Evolutionary conservation across 2,329 filamentous ascomycete species (phyloP).

Genomic region (Coleophoma cylindrospora): DNA sequence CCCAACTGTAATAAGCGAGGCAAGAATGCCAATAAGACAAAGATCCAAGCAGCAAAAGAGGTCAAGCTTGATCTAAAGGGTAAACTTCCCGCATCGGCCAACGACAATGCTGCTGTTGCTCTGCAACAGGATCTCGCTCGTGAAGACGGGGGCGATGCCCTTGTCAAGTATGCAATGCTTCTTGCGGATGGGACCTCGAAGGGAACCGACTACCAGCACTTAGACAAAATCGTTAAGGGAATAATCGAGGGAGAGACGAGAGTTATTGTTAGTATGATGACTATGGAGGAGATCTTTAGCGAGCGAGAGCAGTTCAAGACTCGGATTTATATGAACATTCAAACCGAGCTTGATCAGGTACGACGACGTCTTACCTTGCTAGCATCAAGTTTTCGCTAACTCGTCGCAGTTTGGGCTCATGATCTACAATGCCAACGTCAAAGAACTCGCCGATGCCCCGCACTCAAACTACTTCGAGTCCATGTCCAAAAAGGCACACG

Average conservation of each 20-base stretch:
- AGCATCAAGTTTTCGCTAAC: background rate
- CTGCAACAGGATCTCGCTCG: slow-evolving; percentile 13
- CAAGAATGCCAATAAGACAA: slow-evolving; percentile 9
- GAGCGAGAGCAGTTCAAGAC: slow-evolving; percentile 73
- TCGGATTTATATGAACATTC: slow-evolving; percentile 70
- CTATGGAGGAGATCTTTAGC: slow-evolving; percentile 80
- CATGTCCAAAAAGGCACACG: slow-evolving; percentile 77
- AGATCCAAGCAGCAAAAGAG: background rate
- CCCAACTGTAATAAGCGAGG: slow-evolving; percentile 64
- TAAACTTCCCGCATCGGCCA: slow-evolving; percentile 12
- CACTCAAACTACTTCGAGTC: slow-evolving; percentile 80
- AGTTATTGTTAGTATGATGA: slow-evolving; percentile 79
- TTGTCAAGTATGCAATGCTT: slow-evolving; percentile 79
- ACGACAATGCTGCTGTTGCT: slow-evolving; percentile 12
- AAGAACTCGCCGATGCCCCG: slow-evolving; percentile 79
- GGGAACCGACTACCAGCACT: slow-evolving; percentile 43
- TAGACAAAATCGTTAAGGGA: slow-evolving; percentile 75
- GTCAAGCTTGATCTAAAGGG: slow-evolving; percentile 7
- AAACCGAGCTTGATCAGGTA: slow-evolving; percentile 31
- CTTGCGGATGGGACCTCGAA: slow-evolving; percentile 58
- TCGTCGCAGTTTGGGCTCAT: slow-evolving; percentile 68
- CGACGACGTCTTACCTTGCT: background rate
- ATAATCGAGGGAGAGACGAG: slow-evolving; percentile 87
- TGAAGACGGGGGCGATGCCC: slow-evolving; percentile 53
- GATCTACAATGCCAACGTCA: slow-evolving; percentile 71